Evolutionary conservation across 106 monocot genomes (phyloP).

Genomic region (Iris macrosiphon): DNA sequence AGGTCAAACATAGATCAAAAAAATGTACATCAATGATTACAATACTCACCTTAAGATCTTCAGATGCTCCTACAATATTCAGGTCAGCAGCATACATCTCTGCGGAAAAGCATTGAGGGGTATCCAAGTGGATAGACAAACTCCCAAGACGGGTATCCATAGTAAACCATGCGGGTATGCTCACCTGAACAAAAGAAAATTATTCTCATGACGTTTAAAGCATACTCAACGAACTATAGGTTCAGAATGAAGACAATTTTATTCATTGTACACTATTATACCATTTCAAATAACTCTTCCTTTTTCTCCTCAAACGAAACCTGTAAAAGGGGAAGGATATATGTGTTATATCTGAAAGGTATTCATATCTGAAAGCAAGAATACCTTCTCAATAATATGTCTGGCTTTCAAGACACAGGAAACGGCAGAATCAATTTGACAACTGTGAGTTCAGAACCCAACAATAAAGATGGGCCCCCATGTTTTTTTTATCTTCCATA

Average conservation of each 20-base stretch:
- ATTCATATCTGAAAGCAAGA: too few species aligned
- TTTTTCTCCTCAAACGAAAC: slow-evolving; percentile 95
- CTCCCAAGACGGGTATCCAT: slow-evolving; percentile 89
- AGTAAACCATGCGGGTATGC: slow-evolving; percentile 96
- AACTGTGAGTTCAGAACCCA: too few species aligned
- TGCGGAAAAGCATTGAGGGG: slow-evolving; percentile 92
- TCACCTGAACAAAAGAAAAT: slow-evolving; percentile 41
- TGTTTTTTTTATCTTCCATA: too few species aligned
- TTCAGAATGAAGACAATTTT: background rate
- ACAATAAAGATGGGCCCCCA: too few species aligned
- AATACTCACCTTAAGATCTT: slow-evolving; percentile 69
- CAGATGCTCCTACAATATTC: slow-evolving; percentile 57
- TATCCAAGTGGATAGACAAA: slow-evolving; percentile 88
- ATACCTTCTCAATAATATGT: too few species aligned
- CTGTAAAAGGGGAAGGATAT: slow-evolving; percentile 24
- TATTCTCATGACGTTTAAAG: slow-evolving; percentile 2
- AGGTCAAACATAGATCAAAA: too few species aligned
- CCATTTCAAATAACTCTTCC: slow-evolving; percentile 97
- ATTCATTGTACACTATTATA: slow-evolving; percentile 11
- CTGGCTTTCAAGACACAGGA: too few species aligned
- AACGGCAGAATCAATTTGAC: too few species aligned
- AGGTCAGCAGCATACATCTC: slow-evolving; percentile 95
- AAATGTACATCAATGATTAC: background rate
- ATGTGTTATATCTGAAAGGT: too few species aligned
- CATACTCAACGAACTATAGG: background rate